Evolutionary conservation across 108 stramenopile species (phyloP).

Genomic region (Aurantiochytrium sp.): DNA sequence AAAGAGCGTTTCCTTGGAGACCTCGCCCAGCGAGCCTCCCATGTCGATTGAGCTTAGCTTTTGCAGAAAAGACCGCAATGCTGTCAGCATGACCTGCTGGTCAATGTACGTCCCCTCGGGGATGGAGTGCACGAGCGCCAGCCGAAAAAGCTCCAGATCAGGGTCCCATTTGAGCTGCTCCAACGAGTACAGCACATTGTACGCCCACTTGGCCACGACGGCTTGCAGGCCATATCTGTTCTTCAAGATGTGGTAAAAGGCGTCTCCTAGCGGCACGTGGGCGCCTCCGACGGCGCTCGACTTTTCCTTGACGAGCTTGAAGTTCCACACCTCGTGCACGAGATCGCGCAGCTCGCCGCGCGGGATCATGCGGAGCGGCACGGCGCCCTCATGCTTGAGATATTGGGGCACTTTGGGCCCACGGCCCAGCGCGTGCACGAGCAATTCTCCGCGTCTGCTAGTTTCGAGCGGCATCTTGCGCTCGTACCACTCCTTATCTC

Average conservation of each 20-base stretch:
- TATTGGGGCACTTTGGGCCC: not conserved
- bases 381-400: not conserved
- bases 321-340: conserved; percentile 20
- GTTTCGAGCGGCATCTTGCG: not conserved
- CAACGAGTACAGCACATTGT: not conserved
- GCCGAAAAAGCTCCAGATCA: not conserved
- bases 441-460: not conserved
- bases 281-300: not conserved
- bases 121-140: not conserved
- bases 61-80: not conserved
- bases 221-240: not conserved
- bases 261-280: not conserved
- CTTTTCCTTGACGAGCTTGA: not conserved
- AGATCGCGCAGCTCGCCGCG: not conserved
- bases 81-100: not conserved
- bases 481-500: not conserved
- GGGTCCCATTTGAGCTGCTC: conserved; percentile 6
- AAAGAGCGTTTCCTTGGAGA: not conserved
- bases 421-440: not conserved
- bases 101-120: conserved; percentile 8
- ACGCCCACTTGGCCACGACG: not conserved
- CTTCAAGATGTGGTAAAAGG: not conserved
- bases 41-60: not conserved
- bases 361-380: not conserved
- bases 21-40: conserved; percentile 13